phyloP scores from a whole-genome alignment of 148 eudicot genomes.

The Fagopyrum homotropicum region DNA sequence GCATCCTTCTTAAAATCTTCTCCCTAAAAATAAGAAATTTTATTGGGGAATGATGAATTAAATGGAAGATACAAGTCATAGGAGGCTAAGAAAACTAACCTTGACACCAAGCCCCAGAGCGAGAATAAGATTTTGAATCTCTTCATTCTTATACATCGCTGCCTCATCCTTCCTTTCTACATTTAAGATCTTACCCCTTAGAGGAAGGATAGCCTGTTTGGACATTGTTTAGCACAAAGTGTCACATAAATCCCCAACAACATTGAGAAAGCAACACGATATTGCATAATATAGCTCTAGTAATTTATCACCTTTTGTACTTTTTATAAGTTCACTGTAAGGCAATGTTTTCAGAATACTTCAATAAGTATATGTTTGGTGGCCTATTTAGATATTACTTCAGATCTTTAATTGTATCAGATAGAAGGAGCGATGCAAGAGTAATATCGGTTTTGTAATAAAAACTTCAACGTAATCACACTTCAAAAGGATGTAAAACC shows the following conservation, averaged over 20 bases:
- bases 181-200: constrained; percentile 92
- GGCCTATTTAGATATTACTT: too few relatives aligned
- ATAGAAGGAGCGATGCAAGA: background rate
- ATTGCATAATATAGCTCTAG: background rate
- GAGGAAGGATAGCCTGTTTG: constrained; percentile 90
- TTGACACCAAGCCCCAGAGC: constrained; percentile 95
- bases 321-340: background rate
- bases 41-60: background rate
- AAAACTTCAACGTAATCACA: background rate
- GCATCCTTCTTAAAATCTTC: constrained; percentile 87
- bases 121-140: constrained; percentile 90
- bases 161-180: constrained; percentile 92
- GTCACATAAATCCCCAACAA: background rate
- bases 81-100: constrained; percentile 25
- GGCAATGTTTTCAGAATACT: background rate
- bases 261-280: background rate
- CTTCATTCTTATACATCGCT: constrained; percentile 94
- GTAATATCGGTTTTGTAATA: background rate
- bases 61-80: background rate
- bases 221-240: constrained; percentile 5
- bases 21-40: constrained; percentile 47
- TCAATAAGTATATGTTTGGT: background rate
- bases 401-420: background rate
- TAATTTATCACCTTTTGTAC: background rate
- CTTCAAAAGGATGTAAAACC: constrained; percentile 26